Evolutionary conservation across 768 basidiomycete species (phyloP).

Genomic region (Kwoniella sp.): DNA sequence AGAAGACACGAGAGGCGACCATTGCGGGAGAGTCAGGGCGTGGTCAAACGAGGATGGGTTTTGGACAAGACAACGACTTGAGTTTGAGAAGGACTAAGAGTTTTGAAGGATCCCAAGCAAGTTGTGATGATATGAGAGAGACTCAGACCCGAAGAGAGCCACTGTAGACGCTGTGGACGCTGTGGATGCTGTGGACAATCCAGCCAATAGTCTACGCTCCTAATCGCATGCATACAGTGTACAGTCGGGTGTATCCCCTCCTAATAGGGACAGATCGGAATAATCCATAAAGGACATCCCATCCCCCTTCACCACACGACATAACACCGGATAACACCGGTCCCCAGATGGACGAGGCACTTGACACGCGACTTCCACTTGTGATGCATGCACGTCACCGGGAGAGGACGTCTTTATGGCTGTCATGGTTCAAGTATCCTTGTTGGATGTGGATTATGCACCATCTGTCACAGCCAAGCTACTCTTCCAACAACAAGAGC

Average conservation of each 20-base stretch:
- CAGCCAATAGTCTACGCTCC: slow-evolving; percentile 1
- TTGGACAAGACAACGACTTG: neutral
- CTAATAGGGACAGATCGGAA: slow-evolving; percentile 2
- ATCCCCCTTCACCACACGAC: neutral
- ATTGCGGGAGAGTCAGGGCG: slow-evolving; percentile 21
- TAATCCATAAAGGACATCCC: neutral
- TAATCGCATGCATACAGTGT: neutral
- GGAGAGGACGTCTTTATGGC: neutral
- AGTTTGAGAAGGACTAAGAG: neutral
- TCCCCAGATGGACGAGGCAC: neutral
- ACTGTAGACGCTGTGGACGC: neutral
- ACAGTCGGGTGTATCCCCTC: neutral
- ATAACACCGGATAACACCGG: slow-evolving; percentile 4
- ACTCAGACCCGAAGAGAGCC: neutral
- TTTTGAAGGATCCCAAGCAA: neutral
- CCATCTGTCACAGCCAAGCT: too few species aligned
- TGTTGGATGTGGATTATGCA: neutral
- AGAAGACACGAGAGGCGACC: slow-evolving; percentile 39
- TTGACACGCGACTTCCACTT: neutral
- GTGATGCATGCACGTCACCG: slow-evolving; percentile 22
- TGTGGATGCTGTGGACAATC: neutral
- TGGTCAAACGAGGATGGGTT: slow-evolving; percentile 2
- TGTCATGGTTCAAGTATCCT: neutral
- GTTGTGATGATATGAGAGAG: slow-evolving; percentile 1
- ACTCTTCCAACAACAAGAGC: too few species aligned